Evolutionary conservation across 139 green algal species (phyloP), one percentile per base, ranked within the genome.

Genomic region (Diplosphaera chodatii): DNA sequence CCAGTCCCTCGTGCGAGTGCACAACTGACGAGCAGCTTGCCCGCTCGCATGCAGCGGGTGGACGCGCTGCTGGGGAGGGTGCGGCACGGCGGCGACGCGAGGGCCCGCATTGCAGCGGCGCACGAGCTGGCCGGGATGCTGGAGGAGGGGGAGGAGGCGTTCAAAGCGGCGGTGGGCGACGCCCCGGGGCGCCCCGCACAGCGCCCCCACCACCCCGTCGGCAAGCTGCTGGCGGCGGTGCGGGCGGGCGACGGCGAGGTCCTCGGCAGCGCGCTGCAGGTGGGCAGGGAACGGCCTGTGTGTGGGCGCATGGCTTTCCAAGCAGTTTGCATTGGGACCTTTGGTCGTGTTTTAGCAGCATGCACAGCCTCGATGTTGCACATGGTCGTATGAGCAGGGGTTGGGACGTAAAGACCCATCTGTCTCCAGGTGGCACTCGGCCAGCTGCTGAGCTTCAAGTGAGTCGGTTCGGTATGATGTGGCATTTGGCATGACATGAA

Each of bases 241-340:
- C 78, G 78, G 74, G 71, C 84, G 6, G n/a, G n/a, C n/a, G 41
- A 78, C 21, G 80, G 83, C 63, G 62, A 82, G 16, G 59, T 78
- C 15, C 86, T 82, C 73, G 80, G 86, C 40, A 25, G 21, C 0
- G 32, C 84, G 5, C 65, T 40, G 30, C 80, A 88, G 20, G 21
- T 25, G n/a, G n/a, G n/a, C n/a, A n/a, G n/a, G n/a, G n/a, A n/a
- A n/a, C n/a, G n/a, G n/a, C n/a, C n/a, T n/a, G n/a, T n/a, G n/a
- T n/a, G n/a, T n/a, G n/a, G n/a, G n/a, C n/a, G n/a, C n/a, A n/a
- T n/a, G n/a, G n/a, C n/a, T n/a, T n/a, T n/a, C n/a, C n/a, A n/a
- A n/a, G n/a, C n/a, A n/a, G n/a, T n/a, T n/a, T n/a, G n/a, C n/a
- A n/a, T n/a, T n/a, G n/a, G n/a, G n/a, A n/a, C n/a, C n/a, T n/a